Percentiles rank a stretch among this genome's conserved stretches.
phyloP scores from a whole-genome alignment of 2,329 filamentous ascomycete genomes.

The Chrysoporthe puriensis region DNA sequence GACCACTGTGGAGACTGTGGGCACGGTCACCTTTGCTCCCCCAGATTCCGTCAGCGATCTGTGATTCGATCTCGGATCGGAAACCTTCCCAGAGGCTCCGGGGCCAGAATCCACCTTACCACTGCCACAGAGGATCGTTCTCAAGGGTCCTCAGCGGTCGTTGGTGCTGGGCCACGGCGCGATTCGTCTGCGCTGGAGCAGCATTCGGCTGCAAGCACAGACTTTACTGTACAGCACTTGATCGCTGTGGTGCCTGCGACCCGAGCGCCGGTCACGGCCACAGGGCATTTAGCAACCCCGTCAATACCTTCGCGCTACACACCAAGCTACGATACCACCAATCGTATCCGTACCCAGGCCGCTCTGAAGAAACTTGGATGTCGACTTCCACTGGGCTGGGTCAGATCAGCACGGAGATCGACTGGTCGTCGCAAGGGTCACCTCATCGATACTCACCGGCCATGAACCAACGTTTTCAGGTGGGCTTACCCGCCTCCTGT shows the following conservation, averaged over 20 bases:
- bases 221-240: neutral
- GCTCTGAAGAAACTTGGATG: conserved; percentile 15
- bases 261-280: neutral
- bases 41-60: conserved; percentile 32
- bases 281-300: neutral
- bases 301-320: neutral
- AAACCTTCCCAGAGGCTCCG: conserved; percentile 2
- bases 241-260: neutral
- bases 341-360: neutral
- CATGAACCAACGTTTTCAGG: conserved; percentile 5
- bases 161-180: conserved; percentile 5
- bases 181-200: neutral
- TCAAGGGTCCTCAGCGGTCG: conserved; percentile 9
- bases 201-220: conserved; percentile 5
- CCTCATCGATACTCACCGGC: conserved; percentile 1
- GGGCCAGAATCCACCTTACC: conserved; percentile 1
- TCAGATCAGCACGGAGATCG: conserved; percentile 16
- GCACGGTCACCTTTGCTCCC: conserved; percentile 19
- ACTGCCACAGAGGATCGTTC: neutral
- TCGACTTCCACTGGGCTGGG: conserved; percentile 3
- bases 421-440: conserved; percentile 15
- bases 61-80: conserved; percentile 37
- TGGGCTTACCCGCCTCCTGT: conserved; percentile 16
- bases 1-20: conserved; percentile 7
- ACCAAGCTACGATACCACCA: neutral